Evolutionary conservation across 2,329 filamentous ascomycete genomes (phyloP), one percentile per base, ranked within the genome.

Genomic region (Neofusicoccum laricinum): DNA sequence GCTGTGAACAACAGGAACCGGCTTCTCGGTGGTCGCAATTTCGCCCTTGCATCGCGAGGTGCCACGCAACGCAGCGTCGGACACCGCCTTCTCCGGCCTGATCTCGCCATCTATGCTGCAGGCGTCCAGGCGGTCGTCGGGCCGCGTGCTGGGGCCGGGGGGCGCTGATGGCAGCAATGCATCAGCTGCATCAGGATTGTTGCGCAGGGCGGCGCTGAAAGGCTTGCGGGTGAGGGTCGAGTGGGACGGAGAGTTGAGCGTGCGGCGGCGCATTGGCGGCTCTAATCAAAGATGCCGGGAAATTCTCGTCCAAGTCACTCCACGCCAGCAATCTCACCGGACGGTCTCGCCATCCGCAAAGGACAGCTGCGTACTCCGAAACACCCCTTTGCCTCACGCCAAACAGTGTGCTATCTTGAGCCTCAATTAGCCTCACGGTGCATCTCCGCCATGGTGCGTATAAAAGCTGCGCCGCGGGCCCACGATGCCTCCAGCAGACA

Each of bases 1-100:
- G n/a, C n/a, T n/a, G n/a, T n/a, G 25, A 58, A 45, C 21, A 34
- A 58, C 25, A 19, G n/a, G 46, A 46, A 14, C 55, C 40, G 55
- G 55, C 17, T 43, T 59, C n/a, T 46, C 19, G 17, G 46, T 14
- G 19, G 34, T 45, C 41, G 55, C 41, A 48, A 59, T 59, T n/a
- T 59, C 55, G 55, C n/a, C 55, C 55, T 59, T 59, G 55, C 55
- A 34, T 59, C 1, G 30, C 38, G 38, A 14, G 53, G 11, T 59
- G 55, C 40, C 55, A 59, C 55, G 55, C 55, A 59, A 36, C 40
- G 46, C 40, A 59, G 40, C n/a, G n/a, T 12, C 25, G 25, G 41
- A 36, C 55, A 59, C 55, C 55, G 55, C 55, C 30, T 51, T 30
- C 45, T 48, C 45, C 19, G 25, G 6, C 19, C 12, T n/a, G 36